Conservation (phyloP, 345 rosid species). For the Limnanthes douglasii region DNA sequence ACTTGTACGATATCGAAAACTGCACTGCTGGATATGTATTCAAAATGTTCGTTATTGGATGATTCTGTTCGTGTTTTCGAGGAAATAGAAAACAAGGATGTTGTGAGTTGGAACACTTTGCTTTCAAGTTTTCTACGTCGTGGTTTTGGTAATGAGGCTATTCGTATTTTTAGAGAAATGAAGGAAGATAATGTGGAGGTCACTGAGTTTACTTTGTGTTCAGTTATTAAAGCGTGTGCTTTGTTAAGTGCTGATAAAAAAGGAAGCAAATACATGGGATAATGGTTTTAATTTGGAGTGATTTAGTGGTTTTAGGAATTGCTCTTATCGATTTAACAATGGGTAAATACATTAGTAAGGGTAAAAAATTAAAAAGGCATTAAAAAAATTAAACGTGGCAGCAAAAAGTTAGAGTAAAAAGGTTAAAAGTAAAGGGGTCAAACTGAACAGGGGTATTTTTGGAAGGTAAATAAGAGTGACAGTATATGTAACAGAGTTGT, state of each 20-base stretch:
- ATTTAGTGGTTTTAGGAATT: conserved; percentile 56
- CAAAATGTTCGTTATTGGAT: conserved; percentile 29
- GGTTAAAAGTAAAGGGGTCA: too few species aligned
- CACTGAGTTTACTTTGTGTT: conserved; percentile 63
- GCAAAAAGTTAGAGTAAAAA: too few species aligned
- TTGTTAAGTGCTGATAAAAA: conserved; percentile 28
- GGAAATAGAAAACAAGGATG: conserved; percentile 39
- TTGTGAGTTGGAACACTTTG: conserved; percentile 65
- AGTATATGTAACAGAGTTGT: too few species aligned
- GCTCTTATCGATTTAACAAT: conserved; percentile 58
- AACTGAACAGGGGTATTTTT: too few species aligned
- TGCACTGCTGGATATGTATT: conserved; percentile 57
- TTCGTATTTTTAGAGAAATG: conserved; percentile 39
- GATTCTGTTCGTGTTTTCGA: conserved; percentile 38
- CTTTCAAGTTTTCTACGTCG: conserved; percentile 44
- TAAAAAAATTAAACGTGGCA: too few species aligned
- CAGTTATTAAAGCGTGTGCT: conserved; percentile 53
- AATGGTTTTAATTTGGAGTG: conserved; percentile 51
- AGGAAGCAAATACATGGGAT: conserved; percentile 69
- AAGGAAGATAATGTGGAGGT: conserved; percentile 25
- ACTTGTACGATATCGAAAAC: conserved; percentile 45
- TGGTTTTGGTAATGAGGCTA: conserved; percentile 35
- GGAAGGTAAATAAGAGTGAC: too few species aligned
- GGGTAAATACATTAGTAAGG: too few species aligned
- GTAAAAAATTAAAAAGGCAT: too few species aligned